Evolutionary conservation across 345 rosid species (phyloP).

Genomic region (Murraya paniculata): DNA sequence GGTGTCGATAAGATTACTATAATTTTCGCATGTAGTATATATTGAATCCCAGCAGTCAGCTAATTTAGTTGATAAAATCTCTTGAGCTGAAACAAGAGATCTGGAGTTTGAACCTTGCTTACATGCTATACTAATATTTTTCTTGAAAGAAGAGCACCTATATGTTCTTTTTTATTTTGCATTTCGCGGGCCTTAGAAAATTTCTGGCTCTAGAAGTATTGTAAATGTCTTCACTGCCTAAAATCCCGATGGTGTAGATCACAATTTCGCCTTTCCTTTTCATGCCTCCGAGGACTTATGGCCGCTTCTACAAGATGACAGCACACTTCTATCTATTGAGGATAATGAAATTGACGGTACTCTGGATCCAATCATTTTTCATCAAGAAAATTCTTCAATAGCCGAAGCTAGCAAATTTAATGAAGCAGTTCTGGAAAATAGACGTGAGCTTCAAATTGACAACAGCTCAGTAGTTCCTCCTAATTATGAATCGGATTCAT

Average conservation of each 20-base stretch:
- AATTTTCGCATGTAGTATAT: no score
- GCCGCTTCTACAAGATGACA: neutral
- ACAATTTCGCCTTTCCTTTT: neutral
- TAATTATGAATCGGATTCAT: neutral
- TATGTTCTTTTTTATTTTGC: no score
- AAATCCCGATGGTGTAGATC: neutral
- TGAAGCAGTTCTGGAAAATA: no score
- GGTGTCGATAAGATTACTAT: no score
- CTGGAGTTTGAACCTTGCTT: neutral
- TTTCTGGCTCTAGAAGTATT: no score
- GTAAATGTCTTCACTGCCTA: conserved; percentile 1
- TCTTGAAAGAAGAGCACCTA: neutral
- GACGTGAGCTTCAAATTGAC: neutral
- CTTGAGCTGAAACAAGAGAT: no score
- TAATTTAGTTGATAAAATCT: no score
- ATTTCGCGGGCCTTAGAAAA: neutral
- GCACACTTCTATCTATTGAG: neutral
- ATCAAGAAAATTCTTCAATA: no score
- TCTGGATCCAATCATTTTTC: neutral
- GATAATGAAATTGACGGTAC: neutral
- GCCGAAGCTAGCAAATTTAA: neutral
- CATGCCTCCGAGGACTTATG: neutral
- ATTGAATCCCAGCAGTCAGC: no score
- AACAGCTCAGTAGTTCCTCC: no score
- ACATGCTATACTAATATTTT: neutral